These are phyloP conservation scores for Tetraselmis striata DNA, from an alignment of 139 green algal genomes.

Conservation along the genomic window DNA sequence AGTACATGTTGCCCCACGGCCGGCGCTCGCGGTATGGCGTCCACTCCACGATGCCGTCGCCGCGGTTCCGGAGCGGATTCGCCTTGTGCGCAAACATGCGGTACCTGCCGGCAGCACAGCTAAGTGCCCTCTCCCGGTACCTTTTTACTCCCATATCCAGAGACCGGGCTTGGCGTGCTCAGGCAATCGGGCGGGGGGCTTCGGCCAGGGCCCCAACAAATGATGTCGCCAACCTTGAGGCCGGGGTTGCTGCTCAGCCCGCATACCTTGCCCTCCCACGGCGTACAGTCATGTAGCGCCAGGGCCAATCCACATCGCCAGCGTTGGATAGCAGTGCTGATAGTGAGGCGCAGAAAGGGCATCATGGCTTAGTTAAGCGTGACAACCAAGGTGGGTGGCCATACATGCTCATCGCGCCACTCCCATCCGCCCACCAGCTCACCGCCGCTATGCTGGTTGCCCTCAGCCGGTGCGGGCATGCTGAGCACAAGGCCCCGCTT, in stretches of 20 bases:
- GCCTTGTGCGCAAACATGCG: neutral
- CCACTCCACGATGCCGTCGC: neutral
- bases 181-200: neutral
- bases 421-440: neutral
- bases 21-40: neutral
- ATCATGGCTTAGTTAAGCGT: neutral
- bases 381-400: neutral
- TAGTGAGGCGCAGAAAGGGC: neutral
- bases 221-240: neutral
- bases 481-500: neutral
- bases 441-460: neutral
- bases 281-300: neutral
- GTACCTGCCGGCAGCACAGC: neutral
- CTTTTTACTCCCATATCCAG: neutral
- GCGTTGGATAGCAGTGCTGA: neutral
- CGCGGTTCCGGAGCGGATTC: neutral
- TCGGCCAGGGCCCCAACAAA: neutral
- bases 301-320: neutral
- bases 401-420: neutral
- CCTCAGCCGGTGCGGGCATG: neutral
- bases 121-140: too few species aligned
- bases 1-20: neutral
- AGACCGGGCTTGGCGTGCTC: neutral
- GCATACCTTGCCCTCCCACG: neutral
- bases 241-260: neutral